These are phyloP conservation scores for Metschnikowia shivogae DNA, from an alignment of 805 yeast genomes.

Conservation along the genomic window DNA sequence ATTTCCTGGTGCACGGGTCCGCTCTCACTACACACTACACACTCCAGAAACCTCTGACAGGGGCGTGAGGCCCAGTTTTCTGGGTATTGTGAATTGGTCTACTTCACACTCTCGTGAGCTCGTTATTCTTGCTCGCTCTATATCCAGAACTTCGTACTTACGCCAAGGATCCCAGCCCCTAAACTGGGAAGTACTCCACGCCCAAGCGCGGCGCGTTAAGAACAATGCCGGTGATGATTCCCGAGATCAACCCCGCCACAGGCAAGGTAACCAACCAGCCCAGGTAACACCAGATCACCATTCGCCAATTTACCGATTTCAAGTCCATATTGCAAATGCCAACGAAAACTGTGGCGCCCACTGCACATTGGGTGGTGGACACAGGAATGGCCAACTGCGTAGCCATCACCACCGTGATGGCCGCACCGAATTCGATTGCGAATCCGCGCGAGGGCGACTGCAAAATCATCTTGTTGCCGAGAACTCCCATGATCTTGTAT, in stretches of 20 bases:
- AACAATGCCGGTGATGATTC: slow-evolving; percentile 58
- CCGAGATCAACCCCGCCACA: slow-evolving; percentile 68
- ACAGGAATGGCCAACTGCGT: slow-evolving; percentile 68
- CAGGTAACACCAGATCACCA: slow-evolving; percentile 64
- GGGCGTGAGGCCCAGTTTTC: too few relatives aligned
- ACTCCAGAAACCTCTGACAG: too few relatives aligned
- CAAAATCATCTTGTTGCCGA: slow-evolving; percentile 70
- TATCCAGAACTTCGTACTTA: not conserved
- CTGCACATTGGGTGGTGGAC: slow-evolving; percentile 75
- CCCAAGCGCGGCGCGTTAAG: slow-evolving; percentile 56
- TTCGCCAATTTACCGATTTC: slow-evolving; percentile 70
- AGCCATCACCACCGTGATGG: slow-evolving; percentile 70
- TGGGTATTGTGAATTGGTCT: too few relatives aligned
- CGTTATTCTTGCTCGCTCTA: not conserved
- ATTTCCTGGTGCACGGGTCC: slow-evolving; percentile 4
- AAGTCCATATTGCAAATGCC: slow-evolving; percentile 66
- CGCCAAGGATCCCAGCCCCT: not conserved
- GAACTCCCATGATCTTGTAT: slow-evolving; percentile 62
- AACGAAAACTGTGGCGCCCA: slow-evolving; percentile 73
- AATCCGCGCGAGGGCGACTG: slow-evolving; percentile 80
- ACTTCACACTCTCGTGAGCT: too few relatives aligned
- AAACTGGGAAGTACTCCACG: slow-evolving; percentile 20
- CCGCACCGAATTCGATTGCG: slow-evolving; percentile 74
- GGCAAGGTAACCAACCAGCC: slow-evolving; percentile 77
- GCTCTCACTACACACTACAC: too few relatives aligned